Percentiles rank a stretch among this genome's conserved stretches.
phyloP scores from a whole-genome alignment of 2,329 filamentous ascomycete species.

The Coniochaeta pulveracea region DNA sequence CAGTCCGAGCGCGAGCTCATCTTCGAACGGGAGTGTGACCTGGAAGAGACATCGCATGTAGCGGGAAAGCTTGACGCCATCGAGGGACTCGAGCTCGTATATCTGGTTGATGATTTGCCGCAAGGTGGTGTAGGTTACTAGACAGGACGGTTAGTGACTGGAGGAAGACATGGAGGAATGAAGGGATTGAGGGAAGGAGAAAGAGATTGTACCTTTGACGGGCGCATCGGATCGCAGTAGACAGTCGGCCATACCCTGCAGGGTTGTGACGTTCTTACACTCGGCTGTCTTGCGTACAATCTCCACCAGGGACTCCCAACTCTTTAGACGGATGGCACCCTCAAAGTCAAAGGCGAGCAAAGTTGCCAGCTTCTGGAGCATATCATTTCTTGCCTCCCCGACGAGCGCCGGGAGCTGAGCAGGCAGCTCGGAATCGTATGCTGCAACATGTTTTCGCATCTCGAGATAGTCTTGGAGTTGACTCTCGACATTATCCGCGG shows the following conservation, averaged over 20 bases:
- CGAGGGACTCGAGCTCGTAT: slow-evolving; percentile 43
- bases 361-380: slow-evolving; percentile 50
- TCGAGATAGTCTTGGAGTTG: slow-evolving; percentile 51
- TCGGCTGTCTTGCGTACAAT: slow-evolving; percentile 42
- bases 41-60: slow-evolving; percentile 74
- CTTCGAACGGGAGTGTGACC: slow-evolving; percentile 46
- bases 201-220: slow-evolving; percentile 28
- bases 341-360: slow-evolving; percentile 74
- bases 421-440: slow-evolving; percentile 40
- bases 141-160: slow-evolving; percentile 3
- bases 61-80: slow-evolving; percentile 51
- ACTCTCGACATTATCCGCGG: slow-evolving; percentile 33
- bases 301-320: slow-evolving; percentile 53
- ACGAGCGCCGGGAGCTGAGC: slow-evolving; percentile 26
- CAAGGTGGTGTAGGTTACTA: slow-evolving; percentile 41
- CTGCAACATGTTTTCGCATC: slow-evolving; percentile 47
- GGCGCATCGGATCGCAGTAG: slow-evolving; percentile 43
- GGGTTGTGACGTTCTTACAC: slow-evolving; percentile 33
- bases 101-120: slow-evolving; percentile 61
- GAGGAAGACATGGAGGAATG: not conserved
- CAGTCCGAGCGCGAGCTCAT: slow-evolving; percentile 44
- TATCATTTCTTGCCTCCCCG: slow-evolving; percentile 34
- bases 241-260: slow-evolving; percentile 56
- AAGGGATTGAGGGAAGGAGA: not conserved
- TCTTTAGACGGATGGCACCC: slow-evolving; percentile 52